Evolutionary conservation across 495 filamentous ascomycete genomes (phyloP).

Genomic region (Tetracladium marchalianum): DNA sequence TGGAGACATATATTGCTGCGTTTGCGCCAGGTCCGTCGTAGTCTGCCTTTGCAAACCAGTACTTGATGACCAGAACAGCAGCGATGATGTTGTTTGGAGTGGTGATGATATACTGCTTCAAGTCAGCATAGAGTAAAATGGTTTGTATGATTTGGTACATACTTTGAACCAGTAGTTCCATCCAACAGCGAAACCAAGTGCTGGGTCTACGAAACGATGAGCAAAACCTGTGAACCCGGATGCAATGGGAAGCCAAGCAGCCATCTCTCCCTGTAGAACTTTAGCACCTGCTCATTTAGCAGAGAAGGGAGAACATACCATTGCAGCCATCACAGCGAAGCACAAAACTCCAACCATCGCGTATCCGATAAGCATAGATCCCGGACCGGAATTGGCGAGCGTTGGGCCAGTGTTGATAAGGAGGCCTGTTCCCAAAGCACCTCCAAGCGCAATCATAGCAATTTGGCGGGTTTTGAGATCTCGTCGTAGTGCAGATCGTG

Average conservation of each 20-base stretch:
- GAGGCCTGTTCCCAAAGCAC: conserved; percentile 59
- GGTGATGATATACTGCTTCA: conserved; percentile 14
- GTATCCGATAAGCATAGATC: conserved; percentile 60
- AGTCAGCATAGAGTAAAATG: conserved; percentile 41
- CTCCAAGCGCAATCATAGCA: conserved; percentile 79
- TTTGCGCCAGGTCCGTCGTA: conserved; percentile 19
- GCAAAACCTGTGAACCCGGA: conserved; percentile 21
- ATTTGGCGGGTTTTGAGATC: conserved; percentile 57
- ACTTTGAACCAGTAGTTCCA: conserved; percentile 21
- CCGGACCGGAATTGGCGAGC: conserved; percentile 37
- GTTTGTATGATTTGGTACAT: conserved; percentile 24
- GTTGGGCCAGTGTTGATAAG: conserved; percentile 12
- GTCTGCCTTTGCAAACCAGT: conserved; percentile 49
- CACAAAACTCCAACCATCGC: conserved; percentile 55
- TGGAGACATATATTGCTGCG: conserved; percentile 58
- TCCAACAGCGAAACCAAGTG: conserved; percentile 15
- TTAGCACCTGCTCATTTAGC: conserved; percentile 23
- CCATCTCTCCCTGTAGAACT: conserved; percentile 34
- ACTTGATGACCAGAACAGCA: conserved; percentile 64
- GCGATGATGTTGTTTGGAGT: conserved; percentile 33
- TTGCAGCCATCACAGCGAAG: conserved; percentile 46
- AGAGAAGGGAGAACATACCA: conserved; percentile 49
- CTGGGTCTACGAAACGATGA: conserved; percentile 18
- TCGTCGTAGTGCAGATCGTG: conserved; percentile 36
- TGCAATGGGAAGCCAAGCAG: conserved; percentile 61